These are phyloP conservation scores for Schoenoplectus triqueter DNA, from an alignment of 202 grass and related monocot genomes.

Conservation along the genomic window DNA sequence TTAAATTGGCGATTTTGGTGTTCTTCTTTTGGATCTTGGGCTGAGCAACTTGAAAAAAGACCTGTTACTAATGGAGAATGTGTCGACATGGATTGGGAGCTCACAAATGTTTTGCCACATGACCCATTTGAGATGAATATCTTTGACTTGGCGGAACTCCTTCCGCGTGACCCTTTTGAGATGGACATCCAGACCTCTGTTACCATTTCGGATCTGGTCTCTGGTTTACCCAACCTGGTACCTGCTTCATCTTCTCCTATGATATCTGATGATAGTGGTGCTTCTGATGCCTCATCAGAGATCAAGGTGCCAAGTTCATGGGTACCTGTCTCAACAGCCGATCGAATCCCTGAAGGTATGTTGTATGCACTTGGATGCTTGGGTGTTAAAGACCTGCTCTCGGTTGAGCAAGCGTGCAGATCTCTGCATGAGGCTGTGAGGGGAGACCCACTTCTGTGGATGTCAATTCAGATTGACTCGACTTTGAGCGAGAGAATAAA, in stretches of 20 bases:
- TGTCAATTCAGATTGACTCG: slow-evolving; percentile 61
- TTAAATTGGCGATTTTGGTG: not conserved
- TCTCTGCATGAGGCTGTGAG: slow-evolving; percentile 49
- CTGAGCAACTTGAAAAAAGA: slow-evolving; percentile 36
- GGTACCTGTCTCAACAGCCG: slow-evolving; percentile 34
- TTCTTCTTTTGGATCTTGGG: not conserved
- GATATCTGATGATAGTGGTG: not conserved
- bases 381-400: slow-evolving; percentile 63
- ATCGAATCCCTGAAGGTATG: slow-evolving; percentile 56
- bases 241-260: not conserved
- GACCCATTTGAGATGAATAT: slow-evolving; percentile 54
- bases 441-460: slow-evolving; percentile 58
- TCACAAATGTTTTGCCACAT: slow-evolving; percentile 51
- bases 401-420: slow-evolving; percentile 71
- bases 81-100: slow-evolving; percentile 46
- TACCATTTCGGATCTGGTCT: slow-evolving; percentile 29
- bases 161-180: slow-evolving; percentile 73
- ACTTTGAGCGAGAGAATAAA: slow-evolving; percentile 50
- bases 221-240: not conserved
- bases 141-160: slow-evolving; percentile 48
- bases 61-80: slow-evolving; percentile 39
- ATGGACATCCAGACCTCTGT: slow-evolving; percentile 61
- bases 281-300: slow-evolving; percentile 7
- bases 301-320: not conserved
- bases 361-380: slow-evolving; percentile 55